Base-by-base conservation (phyloP, 139 green algal genomes). In the Volvox africanus region DNA sequence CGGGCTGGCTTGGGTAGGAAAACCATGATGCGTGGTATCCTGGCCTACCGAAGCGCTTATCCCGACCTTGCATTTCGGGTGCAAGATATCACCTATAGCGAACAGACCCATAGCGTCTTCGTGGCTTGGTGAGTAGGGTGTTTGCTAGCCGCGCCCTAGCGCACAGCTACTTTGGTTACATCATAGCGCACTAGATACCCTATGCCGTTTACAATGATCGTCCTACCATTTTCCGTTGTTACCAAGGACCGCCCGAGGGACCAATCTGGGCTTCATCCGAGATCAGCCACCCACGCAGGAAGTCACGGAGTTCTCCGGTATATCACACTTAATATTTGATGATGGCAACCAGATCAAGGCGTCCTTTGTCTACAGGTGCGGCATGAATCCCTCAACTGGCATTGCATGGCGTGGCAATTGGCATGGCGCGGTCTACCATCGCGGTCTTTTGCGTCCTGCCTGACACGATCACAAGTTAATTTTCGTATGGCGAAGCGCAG, bases 31-130 rank as follows among this genome's bases (percentile, higher is more conserved):
- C 88, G 91, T 9, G 93, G 93, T 26, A 88, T 95, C 33, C 71
- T 95, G 0, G 93, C 93, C 5, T 95, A 95, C 85, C 62, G 93
- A 1, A 80, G 71, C 6, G 93, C 93, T 0, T 95, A 95, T 73
- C 93, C 93, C 1, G 93, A 95, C 65, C 84, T 95, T 14, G 50
- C 35, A 35, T 92, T 78, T 61, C 32, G 35, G 1, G 37, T 85
- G 9, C 19, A 80, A 2, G 61, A 78, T 61, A 20, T 82, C 0
- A 80, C 26, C 24, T 92, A 79, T 68, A 73, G 44, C 44, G 69
- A 83, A 1, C 32, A 78, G 17, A 32, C 68, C 32, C 79, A 82
- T 26, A 32, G 2, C 28, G 88, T 91, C 28, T 94, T 92, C 65
- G 92, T 94, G 18, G 36, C 79, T 5, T 94, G 92, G 92, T 92